Evolutionary conservation across 1,139 yeast genomes (phyloP), one percentile per base, ranked within the genome.

Genomic region (Taphrina confusa): DNA sequence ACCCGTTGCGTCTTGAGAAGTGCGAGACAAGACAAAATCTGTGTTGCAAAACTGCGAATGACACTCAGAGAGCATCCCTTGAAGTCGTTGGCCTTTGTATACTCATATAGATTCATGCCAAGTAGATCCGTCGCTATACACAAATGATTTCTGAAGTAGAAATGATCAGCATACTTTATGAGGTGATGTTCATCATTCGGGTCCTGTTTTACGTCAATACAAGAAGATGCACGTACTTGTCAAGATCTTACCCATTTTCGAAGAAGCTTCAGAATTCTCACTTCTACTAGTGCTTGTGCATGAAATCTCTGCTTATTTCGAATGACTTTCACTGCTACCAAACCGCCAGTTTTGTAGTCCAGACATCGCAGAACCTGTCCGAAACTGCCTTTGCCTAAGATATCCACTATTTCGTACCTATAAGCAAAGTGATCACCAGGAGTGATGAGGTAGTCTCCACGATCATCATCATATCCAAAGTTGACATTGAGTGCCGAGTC

Each of bases 311-410:
- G 78, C 62, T 86, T 84, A 69, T 86, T 87, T 63, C 86, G 84
- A 63, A 89, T 83, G 61, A 89, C 80, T 69, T 89, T 89, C 25
- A 89, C 76, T 0, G 96, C 95, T 16, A 85, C 87, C 11, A 77
- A 65, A 33, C 75, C 73, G 0, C 78, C 77, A 22, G 74, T 74
- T 68, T 84, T 84, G 69, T 86, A 88, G 71, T 89, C 96, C 28
- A 74, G 71, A 65, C 92, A 85, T 62, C 80, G 77, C 8, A 87
- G 74, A 1, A 89, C 96, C 62, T 83, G 83, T 0, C 96, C 96
- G 75, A 89, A 89, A 31, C 92, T 83, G 2, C 96, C 96, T 62
- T 80, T 83, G 0, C 96, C 96, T 16, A 89, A 74, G 2, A 77
- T 73, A 1, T 76, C 72, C 30, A 79, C 63, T 5, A 87, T 81